These are phyloP conservation scores for Fusarium marasasianum DNA, from an alignment of 2,329 filamentous ascomycete genomes.

Conservation along the genomic window DNA sequence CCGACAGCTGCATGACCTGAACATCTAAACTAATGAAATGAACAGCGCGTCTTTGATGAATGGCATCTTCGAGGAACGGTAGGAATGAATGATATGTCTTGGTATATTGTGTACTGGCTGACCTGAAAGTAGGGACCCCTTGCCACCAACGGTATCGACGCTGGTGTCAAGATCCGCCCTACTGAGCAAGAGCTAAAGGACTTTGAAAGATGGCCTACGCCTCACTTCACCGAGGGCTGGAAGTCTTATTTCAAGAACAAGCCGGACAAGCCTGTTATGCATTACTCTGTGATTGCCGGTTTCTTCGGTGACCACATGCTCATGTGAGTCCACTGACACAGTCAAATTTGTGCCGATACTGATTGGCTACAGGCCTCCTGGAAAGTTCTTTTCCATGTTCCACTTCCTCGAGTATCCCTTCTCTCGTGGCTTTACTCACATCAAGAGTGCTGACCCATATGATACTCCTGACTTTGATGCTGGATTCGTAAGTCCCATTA, in stretches of 20 bases:
- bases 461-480: constrained; percentile 80
- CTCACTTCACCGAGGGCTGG: constrained; percentile 79
- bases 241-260: constrained; percentile 86
- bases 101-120: no score
- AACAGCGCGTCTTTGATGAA: constrained; percentile 73
- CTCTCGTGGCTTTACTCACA: constrained; percentile 76
- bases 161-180: constrained; percentile 80
- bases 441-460: constrained; percentile 76
- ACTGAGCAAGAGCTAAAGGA: constrained; percentile 72
- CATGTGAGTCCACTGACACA: constrained; percentile 50
- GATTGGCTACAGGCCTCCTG: constrained; percentile 67
- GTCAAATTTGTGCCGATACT: background rate
- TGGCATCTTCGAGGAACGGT: constrained; percentile 80
- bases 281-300: constrained; percentile 80
- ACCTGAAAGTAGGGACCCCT: constrained; percentile 60
- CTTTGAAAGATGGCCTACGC: constrained; percentile 78
- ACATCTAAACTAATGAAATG: background rate
- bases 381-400: constrained; percentile 87
- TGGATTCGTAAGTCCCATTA: constrained; percentile 62
- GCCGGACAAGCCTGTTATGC: constrained; percentile 88
- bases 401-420: constrained; percentile 83
- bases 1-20: background rate
- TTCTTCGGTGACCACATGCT: constrained; percentile 70
- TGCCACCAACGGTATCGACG: constrained; percentile 82
- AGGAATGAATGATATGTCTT: no score